Evolutionary conservation across 2,329 filamentous ascomycete genomes (phyloP), one percentile per base, ranked within the genome.

Genomic region (Chaetothyriales sp.): DNA sequence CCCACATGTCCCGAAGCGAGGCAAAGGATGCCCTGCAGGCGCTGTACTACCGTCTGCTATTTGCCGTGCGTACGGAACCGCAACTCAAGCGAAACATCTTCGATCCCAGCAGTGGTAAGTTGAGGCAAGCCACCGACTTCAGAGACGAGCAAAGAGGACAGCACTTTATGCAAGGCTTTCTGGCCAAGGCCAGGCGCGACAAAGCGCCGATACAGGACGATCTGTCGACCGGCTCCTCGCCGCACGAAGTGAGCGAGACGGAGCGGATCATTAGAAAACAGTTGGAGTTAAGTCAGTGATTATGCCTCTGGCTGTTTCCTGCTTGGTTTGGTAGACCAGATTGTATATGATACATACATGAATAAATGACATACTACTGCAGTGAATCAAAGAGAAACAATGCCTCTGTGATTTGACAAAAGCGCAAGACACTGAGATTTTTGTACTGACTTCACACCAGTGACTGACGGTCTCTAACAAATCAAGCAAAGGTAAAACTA

Each of bases 21-120:
- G 80, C 84, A 10, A 95, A 94, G 66, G 80, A 80, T 49, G 74
- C 76, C 9, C 72, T 94, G 42, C 84, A 93, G 60, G 75, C 80
- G 51, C 69, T 95, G n/a, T 76, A 81, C 52, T 80, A 84, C 60
- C 78, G 89, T 50, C 71, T 95, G 12, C 68, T 80, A 46, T 80
- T 83, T 62, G 76, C 78, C 2, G 81, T 90, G 46, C 75, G 87
- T 47, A 84, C 84, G 9, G 77, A 75, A 57, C 73, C 71, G 45
- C 74, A 70, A 47, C 71, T 71, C 9, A 78, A 74, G 60, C 71
- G 70, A 52, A 74, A 60, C 1, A 51, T 66, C 12, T 72, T 71
- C 55, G 61, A 64, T 12, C 51, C 59, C 9, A 57, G 50, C 18
- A 54, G 46, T 5, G 55, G 55, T 12, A 53, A 43, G 45, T 42